phyloP scores from a whole-genome alignment of 768 basidiomycete species.

The Tricholoma bakamatsutake region DNA sequence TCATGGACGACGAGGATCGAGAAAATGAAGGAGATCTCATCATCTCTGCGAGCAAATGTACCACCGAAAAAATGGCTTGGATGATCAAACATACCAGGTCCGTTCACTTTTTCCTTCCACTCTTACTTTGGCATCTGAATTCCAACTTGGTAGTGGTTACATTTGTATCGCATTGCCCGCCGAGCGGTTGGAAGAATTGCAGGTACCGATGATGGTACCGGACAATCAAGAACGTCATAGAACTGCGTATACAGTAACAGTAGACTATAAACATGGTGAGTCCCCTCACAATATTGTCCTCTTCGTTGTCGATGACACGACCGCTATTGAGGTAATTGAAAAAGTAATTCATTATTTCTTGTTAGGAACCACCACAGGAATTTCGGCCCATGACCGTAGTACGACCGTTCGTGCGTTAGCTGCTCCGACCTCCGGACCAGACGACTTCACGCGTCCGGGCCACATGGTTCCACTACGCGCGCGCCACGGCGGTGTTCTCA shows the following conservation, averaged over 20 bases:
- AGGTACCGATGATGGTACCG: conserved; percentile 92
- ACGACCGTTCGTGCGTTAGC: conserved; percentile 84
- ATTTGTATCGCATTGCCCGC: conserved; percentile 84
- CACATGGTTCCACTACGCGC: conserved; percentile 94
- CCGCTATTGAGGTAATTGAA: not conserved
- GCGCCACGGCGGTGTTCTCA: conserved; percentile 75
- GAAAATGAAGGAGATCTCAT: conserved; percentile 99
- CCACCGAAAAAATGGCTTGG: conserved; percentile 98
- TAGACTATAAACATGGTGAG: conserved; percentile 87
- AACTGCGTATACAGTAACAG: conserved; percentile 94
- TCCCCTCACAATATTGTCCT: conserved; percentile 12
- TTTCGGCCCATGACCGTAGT: conserved; percentile 93
- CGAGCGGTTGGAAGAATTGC: conserved; percentile 67
- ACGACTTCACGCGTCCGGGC: conserved; percentile 87
- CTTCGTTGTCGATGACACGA: not conserved
- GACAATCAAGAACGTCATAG: conserved; percentile 84
- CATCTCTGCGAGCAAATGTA: conserved; percentile 76
- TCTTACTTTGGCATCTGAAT: not conserved
- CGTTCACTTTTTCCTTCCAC: conserved; percentile 14
- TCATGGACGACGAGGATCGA: conserved; percentile 93
- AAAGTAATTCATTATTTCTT: not conserved
- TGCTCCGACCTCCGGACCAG: conserved; percentile 41
- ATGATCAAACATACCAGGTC: conserved; percentile 96
- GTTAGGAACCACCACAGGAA: conserved; percentile 88
- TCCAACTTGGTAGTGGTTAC: conserved; percentile 64